Percentiles rank a stretch among this genome's conserved stretches.
phyloP scores from a whole-genome alignment of 176 grass and related monocot genomes.

The Avena atlantica region DNA sequence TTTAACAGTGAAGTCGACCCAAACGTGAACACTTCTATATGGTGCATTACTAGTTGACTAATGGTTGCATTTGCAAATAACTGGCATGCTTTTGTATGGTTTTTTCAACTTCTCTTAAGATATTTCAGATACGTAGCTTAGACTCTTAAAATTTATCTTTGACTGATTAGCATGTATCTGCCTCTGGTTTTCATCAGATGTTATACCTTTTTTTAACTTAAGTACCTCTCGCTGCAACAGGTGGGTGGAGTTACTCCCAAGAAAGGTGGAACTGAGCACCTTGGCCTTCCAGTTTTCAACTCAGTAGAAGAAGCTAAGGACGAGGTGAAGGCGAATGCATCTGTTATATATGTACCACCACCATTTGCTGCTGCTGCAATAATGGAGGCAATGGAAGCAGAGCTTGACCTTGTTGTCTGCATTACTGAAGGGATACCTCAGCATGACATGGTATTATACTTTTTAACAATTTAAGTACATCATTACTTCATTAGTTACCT shows the following conservation, averaged over 20 bases:
- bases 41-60: not conserved
- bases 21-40: conserved; percentile 1
- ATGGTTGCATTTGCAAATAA: not conserved
- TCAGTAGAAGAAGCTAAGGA: conserved; percentile 91
- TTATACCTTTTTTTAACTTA: not conserved
- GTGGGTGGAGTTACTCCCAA: conserved; percentile 96
- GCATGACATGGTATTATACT: conserved; percentile 87
- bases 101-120: not conserved
- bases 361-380: conserved; percentile 97
- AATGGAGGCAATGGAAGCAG: conserved; percentile 94
- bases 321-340: conserved; percentile 99
- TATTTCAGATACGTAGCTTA: conserved; percentile 12
- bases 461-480: not conserved
- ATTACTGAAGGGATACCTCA: conserved; percentile 99
- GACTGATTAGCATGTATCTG: not conserved
- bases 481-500: not conserved
- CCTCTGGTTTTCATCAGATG: conserved; percentile 8
- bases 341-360: conserved; percentile 97
- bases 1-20: not conserved
- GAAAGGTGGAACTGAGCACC: conserved; percentile 99
- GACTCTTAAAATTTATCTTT: not conserved
- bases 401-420: conserved; percentile 93
- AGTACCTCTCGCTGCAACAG: conserved; percentile 43
- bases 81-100: conserved; percentile 21
- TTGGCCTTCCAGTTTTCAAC: conserved; percentile 94